phyloP scores from a whole-genome alignment of 768 basidiomycete species.

The Botryobasidium botryosum region DNA sequence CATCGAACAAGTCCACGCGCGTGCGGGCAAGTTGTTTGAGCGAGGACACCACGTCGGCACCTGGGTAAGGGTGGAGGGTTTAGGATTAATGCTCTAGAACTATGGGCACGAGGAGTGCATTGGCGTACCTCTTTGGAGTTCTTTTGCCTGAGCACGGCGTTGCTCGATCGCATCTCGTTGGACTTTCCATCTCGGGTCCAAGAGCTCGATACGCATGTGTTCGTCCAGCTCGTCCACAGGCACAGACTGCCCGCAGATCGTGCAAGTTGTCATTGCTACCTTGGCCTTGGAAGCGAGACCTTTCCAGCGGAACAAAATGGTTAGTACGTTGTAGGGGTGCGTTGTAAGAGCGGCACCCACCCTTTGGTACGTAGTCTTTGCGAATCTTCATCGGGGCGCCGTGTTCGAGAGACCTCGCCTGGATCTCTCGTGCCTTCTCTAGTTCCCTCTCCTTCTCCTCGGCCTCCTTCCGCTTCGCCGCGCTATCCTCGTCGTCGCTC shows the following conservation, averaged over 20 bases:
- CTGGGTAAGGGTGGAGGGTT: constrained; percentile 1
- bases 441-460: constrained; percentile 53
- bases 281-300: constrained; percentile 30
- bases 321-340: constrained; percentile 1
- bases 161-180: constrained; percentile 79
- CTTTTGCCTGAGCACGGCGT: constrained; percentile 77
- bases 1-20: constrained; percentile 96
- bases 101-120: too few species aligned
- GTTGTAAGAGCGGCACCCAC: constrained; percentile 30
- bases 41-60: constrained; percentile 87
- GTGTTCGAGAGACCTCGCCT: constrained; percentile 56
- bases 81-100: too few species aligned
- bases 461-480: constrained; percentile 38
- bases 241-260: constrained; percentile 91
- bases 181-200: constrained; percentile 97
- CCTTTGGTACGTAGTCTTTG: constrained; percentile 89
- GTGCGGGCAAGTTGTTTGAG: constrained; percentile 84
- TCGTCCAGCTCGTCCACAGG: constrained; percentile 91
- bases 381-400: constrained; percentile 83
- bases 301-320: neutral
- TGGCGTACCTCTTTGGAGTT: constrained; percentile 46
- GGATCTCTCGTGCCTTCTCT: constrained; percentile 62
- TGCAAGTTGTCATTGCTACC: constrained; percentile 68
- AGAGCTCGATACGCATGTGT: constrained; percentile 94
- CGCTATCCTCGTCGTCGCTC: constrained; percentile 49